Evolutionary conservation across 805 yeast species (phyloP), one percentile per base, ranked within the genome.

Genomic region (Yarrowia phangngaensis): DNA sequence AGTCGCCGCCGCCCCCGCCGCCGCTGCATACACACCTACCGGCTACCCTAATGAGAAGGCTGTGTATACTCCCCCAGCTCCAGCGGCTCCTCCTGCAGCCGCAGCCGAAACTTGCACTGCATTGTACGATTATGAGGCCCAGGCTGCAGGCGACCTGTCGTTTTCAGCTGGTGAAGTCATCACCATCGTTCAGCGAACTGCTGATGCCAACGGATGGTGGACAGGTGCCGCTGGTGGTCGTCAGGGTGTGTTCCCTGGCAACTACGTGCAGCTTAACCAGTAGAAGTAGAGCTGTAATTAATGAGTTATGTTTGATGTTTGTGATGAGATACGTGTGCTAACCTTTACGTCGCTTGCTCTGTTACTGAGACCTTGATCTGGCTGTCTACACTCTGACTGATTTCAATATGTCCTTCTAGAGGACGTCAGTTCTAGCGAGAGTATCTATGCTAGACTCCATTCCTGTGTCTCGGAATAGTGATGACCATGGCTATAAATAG

Each of bases 171-270:
- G 97, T 16, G 83, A 89, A 15, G 75, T 79, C 22, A 89, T 92
- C 56, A 84, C 85, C 58, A 73, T 92, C 52, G 77, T 88, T 3
- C 84, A 87, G 61, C 80, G 86, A 60, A 83, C 95, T 1, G 72
- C 77, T 0, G 54, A 52, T 6, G 74, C 80, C 47, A 87, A 86
- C 59, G 98, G 95, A 5, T 92, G 98, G 98, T 92, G 98, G 98
- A 87, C 96, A 0, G 98, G 98, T 11, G 68, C 73, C 29, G 69
- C 75, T 54, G 85, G 87, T 58, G 97, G 96, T 7, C 82, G 73
- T 52, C 80, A 82, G 52, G 98, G 98, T 52, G 83, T 81, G 8
- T 92, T 94, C 71, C 98, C 98, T 5, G 98, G 96, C 8, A 92
- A 90, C 63, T 92, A 92, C 60, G 98, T 92, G 20, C 90, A 84